Conservation (phyloP, 768 basidiomycete genomes). For the Lactifluus echinatus region DNA sequence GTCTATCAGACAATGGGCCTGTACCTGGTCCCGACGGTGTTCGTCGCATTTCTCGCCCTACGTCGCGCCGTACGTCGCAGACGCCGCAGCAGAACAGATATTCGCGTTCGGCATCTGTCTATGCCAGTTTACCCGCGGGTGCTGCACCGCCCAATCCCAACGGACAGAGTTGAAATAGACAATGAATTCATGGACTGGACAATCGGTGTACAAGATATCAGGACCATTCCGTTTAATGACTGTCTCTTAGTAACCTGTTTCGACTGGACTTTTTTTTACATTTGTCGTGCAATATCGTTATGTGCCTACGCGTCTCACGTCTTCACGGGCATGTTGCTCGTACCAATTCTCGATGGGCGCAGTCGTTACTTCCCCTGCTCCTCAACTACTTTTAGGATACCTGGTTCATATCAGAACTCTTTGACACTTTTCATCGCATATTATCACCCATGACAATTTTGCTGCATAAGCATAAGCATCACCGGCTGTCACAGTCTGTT, state of each 20-base stretch:
- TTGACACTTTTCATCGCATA: background rate
- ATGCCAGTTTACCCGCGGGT: slow-evolving; percentile 54
- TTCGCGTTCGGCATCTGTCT: slow-evolving; percentile 47
- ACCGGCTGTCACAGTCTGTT: background rate
- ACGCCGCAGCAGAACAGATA: slow-evolving; percentile 53
- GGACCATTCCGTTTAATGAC: slow-evolving; percentile 15
- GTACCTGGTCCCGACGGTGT: slow-evolving; percentile 74
- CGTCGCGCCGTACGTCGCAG: slow-evolving; percentile 51
- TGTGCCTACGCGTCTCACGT: background rate
- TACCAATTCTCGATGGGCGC: background rate
- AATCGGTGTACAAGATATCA: slow-evolving; percentile 6
- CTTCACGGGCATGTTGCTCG: background rate
- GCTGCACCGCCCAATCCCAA: slow-evolving; percentile 43
- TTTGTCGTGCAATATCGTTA: slow-evolving; percentile 2
- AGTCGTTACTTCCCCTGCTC: background rate
- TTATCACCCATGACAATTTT: slow-evolving; percentile 2
- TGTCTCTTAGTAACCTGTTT: background rate
- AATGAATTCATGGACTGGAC: slow-evolving; percentile 10
- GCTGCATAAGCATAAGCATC: background rate
- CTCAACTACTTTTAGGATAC: slow-evolving; percentile 5
- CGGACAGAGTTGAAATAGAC: background rate
- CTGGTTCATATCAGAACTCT: background rate
- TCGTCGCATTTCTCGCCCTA: slow-evolving; percentile 62
- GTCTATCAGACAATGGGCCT: slow-evolving; percentile 75
- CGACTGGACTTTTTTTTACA: slow-evolving; percentile 6